phyloP scores from a whole-genome alignment of 768 basidiomycete genomes.

The Lactarius pseudohatsudake region DNA sequence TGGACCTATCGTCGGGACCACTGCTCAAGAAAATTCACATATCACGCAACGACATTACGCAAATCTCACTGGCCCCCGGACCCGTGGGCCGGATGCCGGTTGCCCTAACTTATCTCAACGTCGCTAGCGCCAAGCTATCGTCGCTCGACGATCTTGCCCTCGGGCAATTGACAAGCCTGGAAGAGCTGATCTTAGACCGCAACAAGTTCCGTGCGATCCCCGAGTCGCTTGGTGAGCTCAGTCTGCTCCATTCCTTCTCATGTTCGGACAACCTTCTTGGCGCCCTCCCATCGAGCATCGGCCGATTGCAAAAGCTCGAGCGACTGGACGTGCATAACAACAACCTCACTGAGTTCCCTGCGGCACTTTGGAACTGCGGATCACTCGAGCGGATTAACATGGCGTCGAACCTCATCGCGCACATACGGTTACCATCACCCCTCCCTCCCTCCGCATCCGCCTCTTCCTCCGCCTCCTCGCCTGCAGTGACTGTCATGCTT shows the following conservation, averaged over 20 bases:
- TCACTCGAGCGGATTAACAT: slow-evolving; percentile 73
- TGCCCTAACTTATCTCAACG: slow-evolving; percentile 73
- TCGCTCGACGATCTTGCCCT: slow-evolving; percentile 75
- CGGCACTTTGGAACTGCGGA: slow-evolving; percentile 80
- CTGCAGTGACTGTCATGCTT: not conserved
- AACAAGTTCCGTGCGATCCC: slow-evolving; percentile 86
- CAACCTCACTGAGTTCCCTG: slow-evolving; percentile 73
- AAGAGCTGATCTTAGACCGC: slow-evolving; percentile 73
- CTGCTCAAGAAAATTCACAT: slow-evolving; percentile 65
- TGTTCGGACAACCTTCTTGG: slow-evolving; percentile 91
- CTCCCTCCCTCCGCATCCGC: slow-evolving; percentile 32
- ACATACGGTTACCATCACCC: slow-evolving; percentile 62
- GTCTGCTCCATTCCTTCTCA: slow-evolving; percentile 67
- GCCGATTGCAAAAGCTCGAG: slow-evolving; percentile 70
- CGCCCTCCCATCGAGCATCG: slow-evolving; percentile 72
- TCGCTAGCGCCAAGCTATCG: slow-evolving; percentile 87
- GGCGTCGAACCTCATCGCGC: slow-evolving; percentile 80
- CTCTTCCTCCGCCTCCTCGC: not conserved
- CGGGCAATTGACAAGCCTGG: slow-evolving; percentile 69
- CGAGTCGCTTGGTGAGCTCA: slow-evolving; percentile 75
- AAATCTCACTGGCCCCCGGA: slow-evolving; percentile 59
- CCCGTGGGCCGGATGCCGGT: slow-evolving; percentile 47
- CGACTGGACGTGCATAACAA: slow-evolving; percentile 90
- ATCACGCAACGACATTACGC: slow-evolving; percentile 87
- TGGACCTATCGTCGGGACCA: slow-evolving; percentile 76